A percentile compares a stretch with the other conserved stretches of the same genome.
Evolutionary conservation across 768 basidiomycete species (phyloP).

Genomic region (Trametes coccinea): DNA sequence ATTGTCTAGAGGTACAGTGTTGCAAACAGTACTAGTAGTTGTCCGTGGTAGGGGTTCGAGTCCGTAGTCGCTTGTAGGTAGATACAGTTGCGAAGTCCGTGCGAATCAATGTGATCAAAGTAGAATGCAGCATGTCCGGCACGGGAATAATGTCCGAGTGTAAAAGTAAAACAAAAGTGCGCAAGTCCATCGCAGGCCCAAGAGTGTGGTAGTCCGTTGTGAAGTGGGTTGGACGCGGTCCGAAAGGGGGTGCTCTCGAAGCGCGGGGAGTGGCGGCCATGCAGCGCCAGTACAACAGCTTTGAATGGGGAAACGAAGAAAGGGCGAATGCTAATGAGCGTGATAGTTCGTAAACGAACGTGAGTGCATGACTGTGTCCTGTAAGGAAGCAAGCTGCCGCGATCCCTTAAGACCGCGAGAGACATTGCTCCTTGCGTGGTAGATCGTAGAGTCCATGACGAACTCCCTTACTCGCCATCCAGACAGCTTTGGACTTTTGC

Average conservation of each 20-base stretch:
- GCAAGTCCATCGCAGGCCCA: constrained; percentile 19
- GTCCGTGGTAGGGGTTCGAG: constrained; percentile 6
- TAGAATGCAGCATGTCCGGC: constrained; percentile 7
- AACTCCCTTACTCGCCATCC: constrained; percentile 24
- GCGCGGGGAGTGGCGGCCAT: constrained; percentile 15
- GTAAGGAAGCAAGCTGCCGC: neutral
- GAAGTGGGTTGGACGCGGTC: constrained; percentile 14
- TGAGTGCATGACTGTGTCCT: constrained; percentile 20
- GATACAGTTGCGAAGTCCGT: constrained; percentile 18
- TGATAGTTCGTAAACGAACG: constrained; percentile 27
- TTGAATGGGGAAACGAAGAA: constrained; percentile 6
- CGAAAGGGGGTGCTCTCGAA: constrained; percentile 22
- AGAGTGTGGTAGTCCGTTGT: constrained; percentile 10
- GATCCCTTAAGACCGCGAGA: neutral
- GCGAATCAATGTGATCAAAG: constrained; percentile 4
- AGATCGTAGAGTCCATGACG: constrained; percentile 11
- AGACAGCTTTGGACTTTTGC: constrained; percentile 33
- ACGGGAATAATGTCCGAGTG: constrained; percentile 7
- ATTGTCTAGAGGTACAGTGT: constrained; percentile 23
- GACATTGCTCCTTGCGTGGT: constrained; percentile 1
- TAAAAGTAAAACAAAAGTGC: neutral
- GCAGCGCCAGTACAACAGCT: constrained; percentile 20
- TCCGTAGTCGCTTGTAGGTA: constrained; percentile 13
- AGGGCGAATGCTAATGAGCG: constrained; percentile 15
- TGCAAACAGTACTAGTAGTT: constrained; percentile 9